Percentiles rank a stretch among this genome's conserved stretches.
phyloP scores from a whole-genome alignment of 257 asterid species.

The Solanum sparsipilum region DNA sequence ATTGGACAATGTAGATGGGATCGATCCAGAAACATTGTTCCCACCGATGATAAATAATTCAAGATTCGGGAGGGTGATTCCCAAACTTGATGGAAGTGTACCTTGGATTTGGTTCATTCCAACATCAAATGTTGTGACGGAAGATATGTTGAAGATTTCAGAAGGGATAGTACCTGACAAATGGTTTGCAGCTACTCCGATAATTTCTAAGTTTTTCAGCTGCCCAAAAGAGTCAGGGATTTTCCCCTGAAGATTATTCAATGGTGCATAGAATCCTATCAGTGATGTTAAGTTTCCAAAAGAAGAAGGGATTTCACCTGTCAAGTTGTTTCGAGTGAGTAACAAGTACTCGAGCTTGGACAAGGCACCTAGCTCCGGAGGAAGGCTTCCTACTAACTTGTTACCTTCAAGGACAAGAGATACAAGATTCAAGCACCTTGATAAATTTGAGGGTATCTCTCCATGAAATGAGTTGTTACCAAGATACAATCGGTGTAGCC shows the following conservation, averaged over 20 bases:
- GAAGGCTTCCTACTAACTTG: conserved; percentile 7
- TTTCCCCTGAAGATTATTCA: conserved; percentile 8
- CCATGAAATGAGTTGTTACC: conserved; percentile 6
- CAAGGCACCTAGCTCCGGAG: background rate
- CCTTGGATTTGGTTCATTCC: conserved; percentile 5
- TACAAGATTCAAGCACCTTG: conserved; percentile 9
- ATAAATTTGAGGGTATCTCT: conserved; percentile 9
- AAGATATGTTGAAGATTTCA: conserved; percentile 13
- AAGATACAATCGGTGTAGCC: background rate
- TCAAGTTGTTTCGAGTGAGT: conserved; percentile 1
- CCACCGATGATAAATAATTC: conserved; percentile 3
- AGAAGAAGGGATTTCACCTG: conserved; percentile 13
- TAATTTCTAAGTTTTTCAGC: background rate
- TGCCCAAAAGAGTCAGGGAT: conserved; percentile 4
- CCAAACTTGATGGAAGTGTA: conserved; percentile 9
- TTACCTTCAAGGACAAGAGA: conserved; percentile 1
- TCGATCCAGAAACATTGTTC: conserved; percentile 10
- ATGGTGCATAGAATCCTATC: background rate
- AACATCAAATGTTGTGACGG: conserved; percentile 2
- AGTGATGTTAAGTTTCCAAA: conserved; percentile 18
- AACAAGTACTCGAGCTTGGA: conserved; percentile 1
- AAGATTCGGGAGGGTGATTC: conserved; percentile 7
- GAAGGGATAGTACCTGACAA: conserved; percentile 6
- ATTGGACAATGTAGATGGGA: conserved; percentile 12
- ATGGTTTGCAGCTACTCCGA: conserved; percentile 10